phyloP scores from a whole-genome alignment of 1,284 basidiomycete species.

The Cutaneotrichosporon spelunceum region DNA sequence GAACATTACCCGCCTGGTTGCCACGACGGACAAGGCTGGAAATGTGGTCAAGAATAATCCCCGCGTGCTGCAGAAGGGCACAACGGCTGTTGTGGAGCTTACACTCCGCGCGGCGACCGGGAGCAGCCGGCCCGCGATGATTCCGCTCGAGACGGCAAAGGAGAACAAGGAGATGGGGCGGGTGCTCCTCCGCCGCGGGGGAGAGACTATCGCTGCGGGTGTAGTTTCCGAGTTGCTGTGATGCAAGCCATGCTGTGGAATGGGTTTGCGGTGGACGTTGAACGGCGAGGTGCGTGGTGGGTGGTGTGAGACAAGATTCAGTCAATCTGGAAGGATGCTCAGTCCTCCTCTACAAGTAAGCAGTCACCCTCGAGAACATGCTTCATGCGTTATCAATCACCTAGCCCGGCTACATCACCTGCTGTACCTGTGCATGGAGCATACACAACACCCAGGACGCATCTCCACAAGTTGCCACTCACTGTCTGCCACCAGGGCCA shows the following conservation, averaged over 20 bases:
- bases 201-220: conserved; percentile 92
- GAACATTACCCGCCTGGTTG: conserved; percentile 72
- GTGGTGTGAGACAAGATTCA: too few species aligned
- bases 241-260: not conserved
- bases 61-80: conserved; percentile 75
- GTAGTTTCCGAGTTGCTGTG: conserved; percentile 20
- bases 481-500: too few species aligned
- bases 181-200: conserved; percentile 77
- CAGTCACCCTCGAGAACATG: too few species aligned
- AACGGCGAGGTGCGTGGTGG: too few species aligned
- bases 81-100: conserved; percentile 81
- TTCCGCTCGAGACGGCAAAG: conserved; percentile 81
- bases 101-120: conserved; percentile 60
- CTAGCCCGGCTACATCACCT: too few species aligned
- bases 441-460: too few species aligned
- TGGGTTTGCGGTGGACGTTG: too few species aligned
- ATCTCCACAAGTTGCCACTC: too few species aligned
- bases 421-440: too few species aligned
- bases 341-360: too few species aligned
- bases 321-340: too few species aligned
- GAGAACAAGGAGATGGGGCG: conserved; percentile 97
- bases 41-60: conserved; percentile 73
- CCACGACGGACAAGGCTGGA: conserved; percentile 74
- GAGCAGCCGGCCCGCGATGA: conserved; percentile 57
- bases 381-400: too few species aligned